A percentile compares a stretch with the other conserved stretches of the same genome.
phyloP scores from a whole-genome alignment of 2,329 filamentous ascomycete genomes.

The Phialocephala sp. region DNA sequence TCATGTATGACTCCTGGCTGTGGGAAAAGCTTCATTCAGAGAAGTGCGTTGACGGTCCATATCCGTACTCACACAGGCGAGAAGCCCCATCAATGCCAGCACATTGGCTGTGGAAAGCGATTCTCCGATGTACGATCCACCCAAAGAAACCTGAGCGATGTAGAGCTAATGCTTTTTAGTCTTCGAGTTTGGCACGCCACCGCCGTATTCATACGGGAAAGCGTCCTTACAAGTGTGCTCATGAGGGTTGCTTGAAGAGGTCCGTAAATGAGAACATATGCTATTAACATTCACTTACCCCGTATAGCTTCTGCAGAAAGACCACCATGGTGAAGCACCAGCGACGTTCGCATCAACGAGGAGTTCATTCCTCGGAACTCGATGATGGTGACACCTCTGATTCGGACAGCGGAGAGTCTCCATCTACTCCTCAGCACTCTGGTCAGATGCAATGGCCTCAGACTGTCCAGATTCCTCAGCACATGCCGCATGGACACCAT shows the following conservation, averaged over 20 bases:
- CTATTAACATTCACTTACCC: conserved; percentile 30
- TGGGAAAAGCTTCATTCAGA: conserved; percentile 74
- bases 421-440: conserved; percentile 61
- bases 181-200: conserved; percentile 52
- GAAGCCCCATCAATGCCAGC: conserved; percentile 72
- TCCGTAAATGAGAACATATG: conserved; percentile 30
- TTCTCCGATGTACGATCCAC: conserved; percentile 63
- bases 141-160: neutral
- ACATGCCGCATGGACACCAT: conserved; percentile 42
- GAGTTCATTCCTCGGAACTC: conserved; percentile 59
- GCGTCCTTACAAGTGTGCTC: conserved; percentile 67
- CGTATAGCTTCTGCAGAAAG: conserved; percentile 69
- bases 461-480: conserved; percentile 47
- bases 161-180: conserved; percentile 36
- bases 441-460: conserved; percentile 57
- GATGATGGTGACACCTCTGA: conserved; percentile 45
- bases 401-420: conserved; percentile 56
- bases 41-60: conserved; percentile 73
- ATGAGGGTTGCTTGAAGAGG: conserved; percentile 47
- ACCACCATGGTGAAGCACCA: conserved; percentile 75
- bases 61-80: conserved; percentile 74
- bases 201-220: conserved; percentile 76
- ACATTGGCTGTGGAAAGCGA: conserved; percentile 68
- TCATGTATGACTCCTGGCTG: conserved; percentile 64
- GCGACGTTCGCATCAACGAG: conserved; percentile 63